Base-by-base conservation (phyloP, 108 stramenopile genomes). In the Cyclostephanos invisitatus region DNA sequence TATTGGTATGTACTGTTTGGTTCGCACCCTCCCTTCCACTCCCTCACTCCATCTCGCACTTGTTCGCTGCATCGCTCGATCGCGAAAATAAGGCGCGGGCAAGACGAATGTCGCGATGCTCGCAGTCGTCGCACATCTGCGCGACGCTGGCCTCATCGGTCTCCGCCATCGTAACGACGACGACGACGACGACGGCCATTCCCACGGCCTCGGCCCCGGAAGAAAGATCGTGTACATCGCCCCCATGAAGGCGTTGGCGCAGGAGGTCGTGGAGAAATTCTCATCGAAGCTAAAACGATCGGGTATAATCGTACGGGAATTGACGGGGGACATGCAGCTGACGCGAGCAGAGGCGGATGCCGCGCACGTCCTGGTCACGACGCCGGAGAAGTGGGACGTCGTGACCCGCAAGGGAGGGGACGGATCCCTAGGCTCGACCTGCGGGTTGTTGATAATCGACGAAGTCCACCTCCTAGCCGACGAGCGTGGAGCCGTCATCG, bases 171-270 rank as follows among this genome's bases (percentile, higher is more conserved):
- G 68, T 7, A 56, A 61, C 15, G 76, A 77, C 32, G 62, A 71
- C 22, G 58, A 67, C 71, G 56, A 68, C 42, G 42, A 78, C 46
- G 58, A 78, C 49, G 81, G 80, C 2, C 61, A 32, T 32, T 32
- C 32, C 32, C 4, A 4, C 4, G 32, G 77, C 0, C 21, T 87
- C 35, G 85, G 82, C 15, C 81, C 87, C 7, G 95, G 89, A 10
- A 62, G 70, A 54, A 92, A 93, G 61, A 95, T 96, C 54, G 93
- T 98, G 17, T 99, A 99, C 75, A 96, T 99, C 56, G 99, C 99
- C 1, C 99, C 99, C 2, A 98, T 99, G 98, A 99, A 99, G 75
- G 99, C 99, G 4, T 89, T 99, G 72, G 99, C 99, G 14, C 98
- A 98, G 81, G 99, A 99, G 84, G 98, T 99, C 10, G 97, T 97